These are phyloP conservation scores for Sclerotinia sclerotiorum DNA, from an alignment of 2,329 filamentous ascomycete species.

Conservation along the genomic window DNA sequence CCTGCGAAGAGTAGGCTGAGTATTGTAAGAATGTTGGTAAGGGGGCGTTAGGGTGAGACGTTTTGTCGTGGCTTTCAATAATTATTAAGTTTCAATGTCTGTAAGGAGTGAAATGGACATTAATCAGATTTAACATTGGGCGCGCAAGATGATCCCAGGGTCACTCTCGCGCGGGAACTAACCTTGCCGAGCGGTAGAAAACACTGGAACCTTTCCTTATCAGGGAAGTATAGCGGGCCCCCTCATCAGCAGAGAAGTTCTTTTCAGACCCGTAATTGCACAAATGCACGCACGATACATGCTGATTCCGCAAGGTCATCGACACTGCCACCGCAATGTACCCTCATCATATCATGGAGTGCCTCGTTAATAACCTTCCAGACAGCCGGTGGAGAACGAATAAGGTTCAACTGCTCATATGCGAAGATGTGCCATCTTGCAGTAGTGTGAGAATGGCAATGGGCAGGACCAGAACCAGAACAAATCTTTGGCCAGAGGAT, in stretches of 20 bases:
- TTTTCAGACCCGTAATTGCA: neutral
- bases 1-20: slow-evolving; percentile 21
- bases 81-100: neutral
- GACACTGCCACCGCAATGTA: slow-evolving; percentile 20
- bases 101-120: neutral
- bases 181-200: neutral
- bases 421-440: neutral
- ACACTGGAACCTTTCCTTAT: neutral
- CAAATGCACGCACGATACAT: slow-evolving; percentile 10
- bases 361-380: neutral
- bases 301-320: neutral
- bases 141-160: slow-evolving; percentile 2
- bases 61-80: slow-evolving; percentile 29
- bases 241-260: slow-evolving; percentile 1
- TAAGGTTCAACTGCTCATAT: neutral
- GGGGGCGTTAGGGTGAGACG: slow-evolving; percentile 17
- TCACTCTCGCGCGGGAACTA: neutral
- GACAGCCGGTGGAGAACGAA: neutral
- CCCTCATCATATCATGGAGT: neutral
- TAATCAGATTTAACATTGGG: slow-evolving; percentile 20
- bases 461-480: neutral
- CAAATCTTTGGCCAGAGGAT: neutral
- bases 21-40: slow-evolving; percentile 7
- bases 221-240: neutral
- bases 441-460: neutral